Evolutionary conservation across 2,329 filamentous ascomycete species (phyloP).

Genomic region (Lachnellula arida): DNA sequence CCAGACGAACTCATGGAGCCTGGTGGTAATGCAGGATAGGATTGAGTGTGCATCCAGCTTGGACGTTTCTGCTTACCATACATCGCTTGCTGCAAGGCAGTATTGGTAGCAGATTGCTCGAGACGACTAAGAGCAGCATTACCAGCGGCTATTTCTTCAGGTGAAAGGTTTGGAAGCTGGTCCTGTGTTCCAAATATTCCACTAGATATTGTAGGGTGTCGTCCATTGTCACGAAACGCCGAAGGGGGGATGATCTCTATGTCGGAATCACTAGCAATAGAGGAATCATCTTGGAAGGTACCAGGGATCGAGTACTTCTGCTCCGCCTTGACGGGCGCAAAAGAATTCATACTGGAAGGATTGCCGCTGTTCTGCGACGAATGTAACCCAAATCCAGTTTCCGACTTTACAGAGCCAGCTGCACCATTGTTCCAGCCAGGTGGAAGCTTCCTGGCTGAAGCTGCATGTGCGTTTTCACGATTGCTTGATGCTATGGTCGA

Average conservation of each 20-base stretch:
- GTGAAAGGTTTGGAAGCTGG: not conserved
- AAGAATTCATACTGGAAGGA: not conserved
- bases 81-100: conserved; percentile 13
- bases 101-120: not conserved
- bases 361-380: not conserved
- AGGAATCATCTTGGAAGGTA: conserved; percentile 19
- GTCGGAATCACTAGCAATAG: conserved; percentile 25
- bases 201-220: conserved; percentile 3
- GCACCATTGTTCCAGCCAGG: not conserved
- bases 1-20: conserved; percentile 3
- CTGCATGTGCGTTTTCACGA: not conserved
- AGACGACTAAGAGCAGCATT: not conserved
- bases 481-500: not conserved
- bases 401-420: conserved; percentile 1
- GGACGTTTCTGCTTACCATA: conserved; percentile 27
- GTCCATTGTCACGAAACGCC: conserved; percentile 26
- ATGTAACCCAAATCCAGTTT: not conserved
- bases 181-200: not conserved
- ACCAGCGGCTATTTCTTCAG: conserved; percentile 18
- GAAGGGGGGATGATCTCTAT: conserved; percentile 29
- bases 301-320: conserved; percentile 14
- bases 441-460: conserved; percentile 9
- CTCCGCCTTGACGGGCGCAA: not conserved
- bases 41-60: conserved; percentile 14
- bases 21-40: too few species aligned